Base-by-base conservation (phyloP, 305 asterid species). In the Lippia alba region DNA sequence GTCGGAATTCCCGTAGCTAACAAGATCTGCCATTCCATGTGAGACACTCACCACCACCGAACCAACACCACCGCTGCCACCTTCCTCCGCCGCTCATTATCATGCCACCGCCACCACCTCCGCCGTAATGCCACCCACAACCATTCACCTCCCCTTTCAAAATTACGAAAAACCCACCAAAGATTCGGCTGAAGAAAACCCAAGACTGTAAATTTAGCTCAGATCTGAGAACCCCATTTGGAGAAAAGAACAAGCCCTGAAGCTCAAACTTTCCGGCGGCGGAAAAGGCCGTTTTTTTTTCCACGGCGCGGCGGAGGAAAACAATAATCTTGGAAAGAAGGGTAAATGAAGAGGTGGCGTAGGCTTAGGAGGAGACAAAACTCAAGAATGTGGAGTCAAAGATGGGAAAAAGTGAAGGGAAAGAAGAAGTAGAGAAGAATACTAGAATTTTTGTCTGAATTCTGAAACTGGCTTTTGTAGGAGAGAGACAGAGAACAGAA, bases 1-100 rank as follows among this genome's bases (percentile, higher is more conserved):
- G 76, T 84, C 81, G 62, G 92, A 85, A 87, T 91, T 83, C 77
- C 89, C 87, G 86, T 82, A 85, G 83, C 92, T 91, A 89, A 78
- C 89, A 88, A 90, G 96, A 94, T 88, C 97, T 88, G 96, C 97
- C 99, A 94, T 94, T 89, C 99, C 89, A 87, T 83, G 96, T 81
- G 94, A 91, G 78, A 72, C 85, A 62, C 66, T 80, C 89, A 87
- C 87, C 89, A 48, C 85, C 89, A 48, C 85, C 91, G 55, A 83
- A 81, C 85, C 94, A 86, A 71, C 96, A 75, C 95, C 88, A 74
- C 96, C 92, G 83, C 89, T 84, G 33, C 82, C 96, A 70, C 87
- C 89, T 67, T 82, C 85, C 72, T 73, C 78, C 81, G 76, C 87
- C 88, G 78, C 90, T 94, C 91, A 86, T 91, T 95, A 91, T 91